A percentile compares a stretch with the other conserved stretches of the same genome.
phyloP scores from a whole-genome alignment of 208 protist genomes.

The Leishmania aethiopica region DNA sequence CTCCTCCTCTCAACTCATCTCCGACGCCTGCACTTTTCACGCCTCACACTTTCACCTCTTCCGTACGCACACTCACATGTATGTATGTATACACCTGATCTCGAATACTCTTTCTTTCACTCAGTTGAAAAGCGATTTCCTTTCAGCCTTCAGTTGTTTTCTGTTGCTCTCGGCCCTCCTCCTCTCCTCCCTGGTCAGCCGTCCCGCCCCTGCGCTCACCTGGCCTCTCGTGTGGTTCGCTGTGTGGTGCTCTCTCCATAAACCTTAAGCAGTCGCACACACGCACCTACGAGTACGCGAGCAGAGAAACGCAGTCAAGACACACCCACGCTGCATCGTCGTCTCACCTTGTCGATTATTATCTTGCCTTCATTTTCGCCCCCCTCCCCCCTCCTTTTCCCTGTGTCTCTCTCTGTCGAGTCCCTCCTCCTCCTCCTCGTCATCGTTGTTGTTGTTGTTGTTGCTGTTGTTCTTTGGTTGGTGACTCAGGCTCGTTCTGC shows the following conservation, averaged over 20 bases:
- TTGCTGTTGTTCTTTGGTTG: background rate
- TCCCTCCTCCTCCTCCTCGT: background rate
- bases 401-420: background rate
- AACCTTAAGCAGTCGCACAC: background rate
- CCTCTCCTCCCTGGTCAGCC: background rate
- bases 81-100: too few relatives aligned
- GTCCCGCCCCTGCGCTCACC: background rate
- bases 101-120: background rate
- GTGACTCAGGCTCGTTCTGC: background rate
- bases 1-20: background rate
- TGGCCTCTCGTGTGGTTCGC: background rate
- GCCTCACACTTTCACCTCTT: background rate
- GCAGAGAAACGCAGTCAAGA: conserved; percentile 4
- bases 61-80: background rate
- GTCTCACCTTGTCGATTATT: conserved; percentile 6
- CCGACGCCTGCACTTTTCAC: background rate
- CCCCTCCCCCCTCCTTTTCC: background rate
- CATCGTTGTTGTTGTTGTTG: too few relatives aligned
- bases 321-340: background rate
- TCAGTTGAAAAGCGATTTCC: conserved; percentile 5
- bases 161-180: background rate
- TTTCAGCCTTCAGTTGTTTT: background rate
- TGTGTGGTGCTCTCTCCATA: background rate
- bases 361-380: background rate
- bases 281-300: background rate